Percentiles rank a stretch among this genome's conserved stretches.
Evolutionary conservation across 78 protist genomes (phyloP).

Genomic region (Andalucia godoyi): DNA sequence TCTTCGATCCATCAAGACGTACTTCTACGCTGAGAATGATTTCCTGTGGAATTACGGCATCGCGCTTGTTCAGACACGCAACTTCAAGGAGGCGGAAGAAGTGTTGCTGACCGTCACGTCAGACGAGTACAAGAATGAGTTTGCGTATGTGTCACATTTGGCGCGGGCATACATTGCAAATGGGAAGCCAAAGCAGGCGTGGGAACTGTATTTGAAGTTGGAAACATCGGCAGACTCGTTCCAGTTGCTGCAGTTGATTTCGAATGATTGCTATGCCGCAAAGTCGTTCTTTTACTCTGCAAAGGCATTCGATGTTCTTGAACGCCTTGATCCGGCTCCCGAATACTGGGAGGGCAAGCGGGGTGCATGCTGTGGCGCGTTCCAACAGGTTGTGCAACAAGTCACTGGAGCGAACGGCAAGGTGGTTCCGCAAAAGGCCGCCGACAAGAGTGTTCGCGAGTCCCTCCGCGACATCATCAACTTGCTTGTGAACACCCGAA

Average conservation of each 20-base stretch:
- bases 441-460: too few relatives aligned
- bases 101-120: conserved; percentile 19
- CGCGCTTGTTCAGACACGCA: conserved; percentile 25
- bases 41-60: conserved; percentile 47
- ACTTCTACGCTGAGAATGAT: conserved; percentile 34
- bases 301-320: conserved; percentile 76
- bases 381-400: conserved; percentile 51
- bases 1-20: conserved; percentile 55
- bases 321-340: conserved; percentile 60
- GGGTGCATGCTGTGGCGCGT: conserved; percentile 62
- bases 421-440: too few relatives aligned
- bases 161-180: conserved; percentile 33
- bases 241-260: conserved; percentile 51
- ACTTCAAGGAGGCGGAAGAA: conserved; percentile 48
- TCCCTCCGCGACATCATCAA: too few relatives aligned
- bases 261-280: conserved; percentile 73
- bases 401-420: too few relatives aligned
- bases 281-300: conserved; percentile 58
- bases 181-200: conserved; percentile 41
- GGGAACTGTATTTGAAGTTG: conserved; percentile 65
- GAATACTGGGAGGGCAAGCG: conserved; percentile 65
- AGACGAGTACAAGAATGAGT: conserved; percentile 18
- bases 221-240: conserved; percentile 36
- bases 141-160: conserved; percentile 4
- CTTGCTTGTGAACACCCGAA: too few relatives aligned